These are phyloP conservation scores for Diaporthe sp. DNA, from an alignment of 2,329 filamentous ascomycete genomes.

Conservation along the genomic window DNA sequence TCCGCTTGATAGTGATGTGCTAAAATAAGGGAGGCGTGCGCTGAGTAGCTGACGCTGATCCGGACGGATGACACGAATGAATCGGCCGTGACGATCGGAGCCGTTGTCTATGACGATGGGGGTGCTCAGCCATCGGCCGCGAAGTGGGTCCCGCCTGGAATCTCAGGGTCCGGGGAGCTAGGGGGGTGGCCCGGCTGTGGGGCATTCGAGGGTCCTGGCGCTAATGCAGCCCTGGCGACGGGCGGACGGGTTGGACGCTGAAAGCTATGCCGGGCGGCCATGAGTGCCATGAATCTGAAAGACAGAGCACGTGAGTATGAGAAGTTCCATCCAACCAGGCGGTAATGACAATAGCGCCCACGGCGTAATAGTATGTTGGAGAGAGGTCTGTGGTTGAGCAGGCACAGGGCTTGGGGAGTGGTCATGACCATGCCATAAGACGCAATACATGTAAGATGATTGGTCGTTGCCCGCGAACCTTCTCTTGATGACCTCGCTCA, in stretches of 20 bases:
- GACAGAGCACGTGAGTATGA: background rate
- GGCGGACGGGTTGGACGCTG: background rate
- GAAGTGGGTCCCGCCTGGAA: conserved; percentile 5
- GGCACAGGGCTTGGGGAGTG: background rate
- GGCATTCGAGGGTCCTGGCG: background rate
- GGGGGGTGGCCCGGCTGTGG: conserved; percentile 2
- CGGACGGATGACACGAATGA: conserved; percentile 20
- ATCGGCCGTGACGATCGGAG: conserved; percentile 32
- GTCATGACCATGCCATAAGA: background rate
- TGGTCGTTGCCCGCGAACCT: background rate
- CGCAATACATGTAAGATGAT: conserved; percentile 27
- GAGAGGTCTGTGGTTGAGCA: background rate
- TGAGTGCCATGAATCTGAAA: background rate
- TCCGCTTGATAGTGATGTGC: background rate
- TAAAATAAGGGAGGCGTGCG: background rate
- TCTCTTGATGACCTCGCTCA: background rate
- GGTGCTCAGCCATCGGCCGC: conserved; percentile 12
- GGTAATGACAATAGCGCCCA: too few relatives aligned
- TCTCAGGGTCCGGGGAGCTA: conserved; percentile 19
- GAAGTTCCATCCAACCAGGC: background rate
- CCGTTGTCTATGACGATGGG: conserved; percentile 27
- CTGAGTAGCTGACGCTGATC: background rate
- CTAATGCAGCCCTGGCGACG: conserved; percentile 21
- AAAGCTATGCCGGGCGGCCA: too few relatives aligned
- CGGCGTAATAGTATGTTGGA: background rate